Conservation (phyloP, 1,284 basidiomycete species). For the Papiliotrema flavescens region DNA sequence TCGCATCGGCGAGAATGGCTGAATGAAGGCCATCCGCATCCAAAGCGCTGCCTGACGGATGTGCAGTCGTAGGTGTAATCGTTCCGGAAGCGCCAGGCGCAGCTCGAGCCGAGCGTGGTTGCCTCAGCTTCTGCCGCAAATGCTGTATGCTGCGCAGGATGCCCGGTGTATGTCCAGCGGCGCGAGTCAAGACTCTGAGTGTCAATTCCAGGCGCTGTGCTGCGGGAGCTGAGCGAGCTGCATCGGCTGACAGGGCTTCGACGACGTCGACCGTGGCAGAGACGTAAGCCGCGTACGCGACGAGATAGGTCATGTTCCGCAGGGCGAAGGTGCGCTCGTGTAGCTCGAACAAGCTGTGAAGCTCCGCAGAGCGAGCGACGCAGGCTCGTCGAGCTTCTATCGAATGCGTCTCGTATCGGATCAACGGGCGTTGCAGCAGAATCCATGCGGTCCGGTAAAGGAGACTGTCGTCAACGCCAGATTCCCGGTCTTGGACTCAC, state of each 20-base stretch:
- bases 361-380: conserved; percentile 1
- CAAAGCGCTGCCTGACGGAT: not conserved
- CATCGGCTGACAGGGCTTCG: conserved; percentile 1
- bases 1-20: too few species aligned
- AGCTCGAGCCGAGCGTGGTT: not conserved
- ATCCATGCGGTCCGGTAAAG: conserved; percentile 6
- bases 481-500: not conserved
- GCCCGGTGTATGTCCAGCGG: conserved; percentile 5
- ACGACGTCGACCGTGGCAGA: conserved; percentile 6
- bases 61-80: conserved; percentile 3
- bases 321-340: conserved; percentile 4
- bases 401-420: not conserved
- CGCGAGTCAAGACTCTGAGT: conserved; percentile 4
- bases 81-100: too few species aligned
- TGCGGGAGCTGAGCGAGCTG: not conserved
- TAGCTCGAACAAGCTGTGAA: conserved; percentile 4
- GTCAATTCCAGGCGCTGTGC: conserved; percentile 2
- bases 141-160: conserved; percentile 8
- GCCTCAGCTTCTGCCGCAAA: conserved; percentile 1
- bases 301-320: conserved; percentile 8
- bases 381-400: not conserved
- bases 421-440: conserved; percentile 4
- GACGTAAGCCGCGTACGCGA: conserved; percentile 8
- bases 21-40: not conserved
- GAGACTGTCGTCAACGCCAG: not conserved